These are phyloP conservation scores for Aspergillus melleus DNA, from an alignment of 2,329 filamentous ascomycete genomes.

Conservation along the genomic window DNA sequence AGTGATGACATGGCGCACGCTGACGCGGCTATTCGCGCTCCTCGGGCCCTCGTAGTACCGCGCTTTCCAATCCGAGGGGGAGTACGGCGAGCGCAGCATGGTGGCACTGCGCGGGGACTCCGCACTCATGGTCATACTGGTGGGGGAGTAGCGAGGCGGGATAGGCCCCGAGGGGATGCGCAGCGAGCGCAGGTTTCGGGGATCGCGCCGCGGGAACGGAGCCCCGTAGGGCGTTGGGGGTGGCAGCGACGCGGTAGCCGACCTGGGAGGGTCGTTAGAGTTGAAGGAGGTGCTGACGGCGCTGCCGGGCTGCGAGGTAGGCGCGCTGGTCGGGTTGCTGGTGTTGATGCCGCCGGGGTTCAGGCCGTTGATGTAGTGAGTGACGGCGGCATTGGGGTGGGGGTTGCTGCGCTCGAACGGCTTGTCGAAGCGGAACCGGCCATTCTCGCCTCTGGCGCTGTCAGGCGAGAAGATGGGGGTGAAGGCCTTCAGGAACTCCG, in stretches of 20 bases:
- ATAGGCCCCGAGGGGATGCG: slow-evolving; percentile 71
- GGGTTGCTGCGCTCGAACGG: not conserved
- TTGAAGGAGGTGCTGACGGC: slow-evolving; percentile 45
- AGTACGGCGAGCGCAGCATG: slow-evolving; percentile 62
- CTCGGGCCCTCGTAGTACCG: slow-evolving; percentile 62
- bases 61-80: slow-evolving; percentile 74
- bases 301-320: slow-evolving; percentile 42
- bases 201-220: slow-evolving; percentile 58
- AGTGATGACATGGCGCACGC: slow-evolving; percentile 88
- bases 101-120: slow-evolving; percentile 70
- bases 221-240: slow-evolving; percentile 62
- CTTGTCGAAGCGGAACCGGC: slow-evolving; percentile 38
- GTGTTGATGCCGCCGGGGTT: not conserved
- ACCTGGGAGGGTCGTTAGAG: slow-evolving; percentile 56
- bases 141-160: slow-evolving; percentile 63
- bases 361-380: not conserved
- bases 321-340: slow-evolving; percentile 6
- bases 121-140: slow-evolving; percentile 29
- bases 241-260: slow-evolving; percentile 60
- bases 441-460: slow-evolving; percentile 56
- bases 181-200: slow-evolving; percentile 59
- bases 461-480: slow-evolving; percentile 67
- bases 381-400: not conserved
- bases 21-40: slow-evolving; percentile 61
- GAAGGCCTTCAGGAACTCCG: slow-evolving; percentile 87